Conservation (phyloP, 768 basidiomycete genomes). For the Boletus insuetus region DNA sequence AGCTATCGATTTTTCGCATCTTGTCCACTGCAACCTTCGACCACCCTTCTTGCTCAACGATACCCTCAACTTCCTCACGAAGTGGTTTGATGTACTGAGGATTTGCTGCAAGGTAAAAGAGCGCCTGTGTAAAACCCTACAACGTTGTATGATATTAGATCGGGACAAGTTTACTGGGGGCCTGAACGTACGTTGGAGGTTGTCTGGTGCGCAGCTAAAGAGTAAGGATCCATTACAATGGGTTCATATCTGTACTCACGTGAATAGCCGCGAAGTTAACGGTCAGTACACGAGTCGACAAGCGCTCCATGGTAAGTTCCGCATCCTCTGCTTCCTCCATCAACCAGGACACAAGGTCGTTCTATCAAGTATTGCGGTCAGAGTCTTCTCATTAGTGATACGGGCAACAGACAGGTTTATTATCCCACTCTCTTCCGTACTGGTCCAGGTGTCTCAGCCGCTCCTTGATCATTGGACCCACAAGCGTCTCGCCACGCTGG, state of each 20-base stretch:
- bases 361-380: constrained; percentile 13
- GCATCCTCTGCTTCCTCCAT: constrained; percentile 24
- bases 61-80: constrained; percentile 37
- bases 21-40: constrained; percentile 25
- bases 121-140: constrained; percentile 34
- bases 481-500: constrained; percentile 6
- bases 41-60: constrained; percentile 31
- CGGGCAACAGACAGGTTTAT: constrained; percentile 30
- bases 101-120: constrained; percentile 36
- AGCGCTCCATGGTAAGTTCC: constrained; percentile 17
- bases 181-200: constrained; percentile 13
- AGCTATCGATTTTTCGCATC: constrained; percentile 40
- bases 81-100: constrained; percentile 36
- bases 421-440: constrained; percentile 25
- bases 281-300: constrained; percentile 17
- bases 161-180: no score
- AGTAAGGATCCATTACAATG: not conserved
- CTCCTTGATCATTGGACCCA: constrained; percentile 32
- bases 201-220: constrained; percentile 6
- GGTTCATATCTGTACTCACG: constrained; percentile 11
- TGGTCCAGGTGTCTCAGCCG: constrained; percentile 21
- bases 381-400: not conserved
- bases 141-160: not conserved
- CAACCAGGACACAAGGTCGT: constrained; percentile 34
- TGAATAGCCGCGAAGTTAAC: constrained; percentile 21